phyloP scores from a whole-genome alignment of 352 stramenopile genomes.

The Globisporangium middletonii region DNA sequence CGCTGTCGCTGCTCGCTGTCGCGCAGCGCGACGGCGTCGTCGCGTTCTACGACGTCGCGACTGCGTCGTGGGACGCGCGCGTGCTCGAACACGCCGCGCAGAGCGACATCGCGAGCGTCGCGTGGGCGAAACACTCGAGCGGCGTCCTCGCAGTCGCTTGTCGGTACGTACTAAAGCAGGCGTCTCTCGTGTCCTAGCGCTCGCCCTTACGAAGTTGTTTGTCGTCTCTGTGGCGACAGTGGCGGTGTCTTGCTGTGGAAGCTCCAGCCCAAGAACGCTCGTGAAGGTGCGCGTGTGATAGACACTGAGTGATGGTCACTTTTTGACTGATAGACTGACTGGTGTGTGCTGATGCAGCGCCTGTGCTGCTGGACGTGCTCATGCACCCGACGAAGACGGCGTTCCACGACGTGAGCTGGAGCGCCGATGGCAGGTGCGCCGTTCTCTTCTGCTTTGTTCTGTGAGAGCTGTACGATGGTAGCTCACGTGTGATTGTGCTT shows the following conservation, averaged over 20 bases:
- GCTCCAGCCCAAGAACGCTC: slow-evolving; percentile 29
- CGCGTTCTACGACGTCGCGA: slow-evolving; percentile 53
- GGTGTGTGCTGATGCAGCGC: slow-evolving; percentile 6
- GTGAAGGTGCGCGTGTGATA: slow-evolving; percentile 15
- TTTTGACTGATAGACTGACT: not conserved
- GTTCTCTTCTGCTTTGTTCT: not conserved
- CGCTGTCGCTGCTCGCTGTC: slow-evolving; percentile 50
- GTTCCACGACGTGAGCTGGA: slow-evolving; percentile 65
- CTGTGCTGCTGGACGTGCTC: slow-evolving; percentile 53
- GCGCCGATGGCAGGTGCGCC: slow-evolving; percentile 47
- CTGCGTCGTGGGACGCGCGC: slow-evolving; percentile 46
- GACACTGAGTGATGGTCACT: not conserved
- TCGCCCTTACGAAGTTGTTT: not conserved
- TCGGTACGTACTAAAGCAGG: slow-evolving; percentile 18
- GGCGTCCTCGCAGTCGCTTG: slow-evolving; percentile 59
- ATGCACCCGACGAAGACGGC: slow-evolving; percentile 39
- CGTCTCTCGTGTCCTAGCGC: too few species aligned
- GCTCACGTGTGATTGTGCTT: not conserved
- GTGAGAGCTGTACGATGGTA: not conserved
- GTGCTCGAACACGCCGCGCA: slow-evolving; percentile 61
- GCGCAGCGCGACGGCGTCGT: slow-evolving; percentile 65
- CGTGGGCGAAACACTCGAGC: slow-evolving; percentile 61
- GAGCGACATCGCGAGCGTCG: slow-evolving; percentile 42
- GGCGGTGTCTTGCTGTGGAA: slow-evolving; percentile 71
- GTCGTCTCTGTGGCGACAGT: slow-evolving; percentile 10